Percentiles rank a stretch among this genome's conserved stretches.
phyloP scores from a whole-genome alignment of 1,139 yeast genomes.

The Hyphopichia wangnamkhiaoensis region DNA sequence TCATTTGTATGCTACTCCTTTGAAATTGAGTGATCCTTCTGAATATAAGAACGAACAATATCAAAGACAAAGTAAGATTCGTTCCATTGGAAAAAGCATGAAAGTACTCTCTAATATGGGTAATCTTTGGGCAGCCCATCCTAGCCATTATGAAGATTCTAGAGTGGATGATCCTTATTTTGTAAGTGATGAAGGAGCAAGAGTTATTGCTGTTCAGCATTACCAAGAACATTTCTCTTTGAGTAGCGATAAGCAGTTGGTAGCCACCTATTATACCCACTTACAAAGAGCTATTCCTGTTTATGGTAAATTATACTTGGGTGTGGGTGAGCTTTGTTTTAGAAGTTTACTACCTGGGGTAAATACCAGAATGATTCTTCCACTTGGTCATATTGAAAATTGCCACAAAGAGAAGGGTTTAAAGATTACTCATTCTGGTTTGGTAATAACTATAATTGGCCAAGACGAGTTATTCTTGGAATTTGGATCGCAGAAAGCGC shows the following conservation, averaged over 20 bases:
- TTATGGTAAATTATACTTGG: conserved; percentile 80
- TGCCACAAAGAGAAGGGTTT: conserved; percentile 63
- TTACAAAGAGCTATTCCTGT: conserved; percentile 70
- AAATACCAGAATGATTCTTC: conserved; percentile 80
- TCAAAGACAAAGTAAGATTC: conserved; percentile 15
- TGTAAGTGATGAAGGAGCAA: conserved; percentile 42
- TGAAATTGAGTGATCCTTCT: conserved; percentile 31
- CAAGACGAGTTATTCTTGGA: conserved; percentile 78
- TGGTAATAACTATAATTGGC: conserved; percentile 67
- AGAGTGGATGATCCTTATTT: conserved; percentile 50
- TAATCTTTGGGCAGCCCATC: conserved; percentile 63
- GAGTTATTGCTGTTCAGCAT: conserved; percentile 49
- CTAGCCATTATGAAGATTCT: conserved; percentile 54
- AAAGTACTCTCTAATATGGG: conserved; percentile 40
- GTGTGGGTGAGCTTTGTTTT: conserved; percentile 68
- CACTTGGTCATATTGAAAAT: conserved; percentile 68
- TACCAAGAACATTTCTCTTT: conserved; percentile 70
- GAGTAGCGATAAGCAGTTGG: conserved; percentile 48
- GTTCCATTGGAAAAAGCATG: conserved; percentile 27
- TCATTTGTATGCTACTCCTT: conserved; percentile 14
- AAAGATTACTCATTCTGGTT: conserved; percentile 55
- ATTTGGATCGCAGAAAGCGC: conserved; percentile 61
- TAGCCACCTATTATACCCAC: conserved; percentile 74
- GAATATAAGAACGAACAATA: conserved; percentile 16
- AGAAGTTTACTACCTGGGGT: conserved; percentile 80